Conservation (phyloP, 2,329 filamentous ascomycete genomes). For the Bimuria novae-zelandiae region DNA sequence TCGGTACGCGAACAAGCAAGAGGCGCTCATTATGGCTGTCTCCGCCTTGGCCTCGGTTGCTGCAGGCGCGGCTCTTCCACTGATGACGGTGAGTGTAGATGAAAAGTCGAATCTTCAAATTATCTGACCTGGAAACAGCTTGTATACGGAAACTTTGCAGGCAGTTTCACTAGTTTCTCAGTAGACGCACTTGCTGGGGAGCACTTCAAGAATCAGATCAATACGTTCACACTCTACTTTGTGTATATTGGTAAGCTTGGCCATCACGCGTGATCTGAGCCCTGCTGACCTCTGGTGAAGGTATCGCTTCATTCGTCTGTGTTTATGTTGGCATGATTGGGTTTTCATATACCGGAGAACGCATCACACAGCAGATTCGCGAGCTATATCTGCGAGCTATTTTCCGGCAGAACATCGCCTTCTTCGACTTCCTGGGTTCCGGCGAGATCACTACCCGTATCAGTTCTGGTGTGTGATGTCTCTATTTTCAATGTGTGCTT, state of each 20-base stretch:
- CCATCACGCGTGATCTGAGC: neutral
- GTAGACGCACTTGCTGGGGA: slow-evolving; percentile 32
- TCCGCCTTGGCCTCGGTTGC: slow-evolving; percentile 69
- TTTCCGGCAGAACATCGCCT: slow-evolving; percentile 49
- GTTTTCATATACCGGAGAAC: slow-evolving; percentile 72
- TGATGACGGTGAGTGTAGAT: slow-evolving; percentile 64
- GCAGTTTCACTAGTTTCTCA: slow-evolving; percentile 43
- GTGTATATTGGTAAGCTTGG: slow-evolving; percentile 41
- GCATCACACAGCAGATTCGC: slow-evolving; percentile 52
- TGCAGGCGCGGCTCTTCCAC: slow-evolving; percentile 73
- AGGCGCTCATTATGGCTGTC: slow-evolving; percentile 52
- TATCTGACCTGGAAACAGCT: slow-evolving; percentile 23
- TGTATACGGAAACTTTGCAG: slow-evolving; percentile 47
- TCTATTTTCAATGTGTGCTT: slow-evolving; percentile 66
- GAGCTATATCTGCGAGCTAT: slow-evolving; percentile 68
- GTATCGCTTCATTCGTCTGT: slow-evolving; percentile 63
- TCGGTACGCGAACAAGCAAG: slow-evolving; percentile 51
- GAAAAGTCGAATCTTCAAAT: neutral
- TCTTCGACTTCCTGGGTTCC: slow-evolving; percentile 81
- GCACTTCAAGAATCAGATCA: slow-evolving; percentile 36
- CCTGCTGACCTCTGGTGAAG: slow-evolving; percentile 14
- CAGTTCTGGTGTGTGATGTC: slow-evolving; percentile 74
- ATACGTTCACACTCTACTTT: slow-evolving; percentile 43
- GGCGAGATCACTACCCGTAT: slow-evolving; percentile 96
- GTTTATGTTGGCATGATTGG: slow-evolving; percentile 76